A percentile compares a stretch with the other conserved stretches of the same genome.
Evolutionary conservation across 2,329 filamentous ascomycete genomes (phyloP).

Genomic region (Phyllosticta capitalensis): DNA sequence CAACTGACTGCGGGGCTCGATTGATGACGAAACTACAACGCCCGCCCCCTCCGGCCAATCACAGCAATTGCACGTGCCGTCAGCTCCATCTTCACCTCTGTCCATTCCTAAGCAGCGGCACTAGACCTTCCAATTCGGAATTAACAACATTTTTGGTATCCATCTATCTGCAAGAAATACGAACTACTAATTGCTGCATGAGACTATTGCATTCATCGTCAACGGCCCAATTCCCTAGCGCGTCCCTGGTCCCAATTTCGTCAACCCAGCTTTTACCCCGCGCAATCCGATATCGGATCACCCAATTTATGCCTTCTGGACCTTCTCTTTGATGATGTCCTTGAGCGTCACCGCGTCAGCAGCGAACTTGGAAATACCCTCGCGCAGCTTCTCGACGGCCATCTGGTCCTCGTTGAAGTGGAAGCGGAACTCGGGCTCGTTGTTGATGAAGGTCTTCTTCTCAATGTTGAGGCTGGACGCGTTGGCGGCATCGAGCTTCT

Average conservation of each 20-base stretch:
- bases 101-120: background rate
- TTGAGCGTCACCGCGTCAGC: constrained; percentile 92
- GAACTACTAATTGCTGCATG: background rate
- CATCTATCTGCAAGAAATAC: background rate
- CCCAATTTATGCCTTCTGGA: constrained; percentile 38
- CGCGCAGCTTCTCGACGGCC: constrained; percentile 97
- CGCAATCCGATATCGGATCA: constrained; percentile 20
- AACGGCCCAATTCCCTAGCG: background rate
- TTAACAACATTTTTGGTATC: background rate
- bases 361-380: constrained; percentile 99
- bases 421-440: constrained; percentile 91
- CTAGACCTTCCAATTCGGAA: background rate
- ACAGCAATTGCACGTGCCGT: background rate
- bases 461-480: constrained; percentile 63
- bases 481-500: constrained; percentile 74
- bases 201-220: background rate
- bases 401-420: constrained; percentile 99
- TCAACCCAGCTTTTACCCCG: background rate
- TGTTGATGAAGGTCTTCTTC: constrained; percentile 84
- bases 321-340: constrained; percentile 82
- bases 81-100: background rate
- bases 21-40: background rate
- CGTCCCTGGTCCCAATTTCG: constrained; percentile 3
- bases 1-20: background rate
- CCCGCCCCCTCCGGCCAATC: constrained; percentile 2